A percentile compares a stretch with the other conserved stretches of the same genome.
These are phyloP conservation scores for Azolla pinnata DNA, from an alignment of 75 land plant species.

Conservation along the genomic window DNA sequence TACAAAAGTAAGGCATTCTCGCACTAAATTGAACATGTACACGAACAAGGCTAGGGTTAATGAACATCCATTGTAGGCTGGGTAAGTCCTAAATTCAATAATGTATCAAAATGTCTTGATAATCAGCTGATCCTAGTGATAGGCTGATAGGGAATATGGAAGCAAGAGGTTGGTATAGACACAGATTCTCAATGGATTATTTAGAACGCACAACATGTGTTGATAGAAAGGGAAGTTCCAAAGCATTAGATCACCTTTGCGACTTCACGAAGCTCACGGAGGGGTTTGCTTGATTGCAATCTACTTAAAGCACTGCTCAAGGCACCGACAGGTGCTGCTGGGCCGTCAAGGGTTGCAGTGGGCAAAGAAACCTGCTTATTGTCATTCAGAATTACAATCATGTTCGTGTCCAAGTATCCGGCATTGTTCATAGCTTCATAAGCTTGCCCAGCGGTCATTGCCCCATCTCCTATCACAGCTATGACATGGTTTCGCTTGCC, in stretches of 20 bases:
- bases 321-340: conserved; percentile 88
- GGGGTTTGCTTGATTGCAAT: conserved; percentile 86
- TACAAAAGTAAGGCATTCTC: not conserved
- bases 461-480: conserved; percentile 92
- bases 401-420: conserved; percentile 91
- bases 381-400: conserved; percentile 96
- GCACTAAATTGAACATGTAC: not conserved
- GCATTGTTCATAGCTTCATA: conserved; percentile 99
- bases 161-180: not conserved
- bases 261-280: conserved; percentile 91
- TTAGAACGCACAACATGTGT: not conserved
- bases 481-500: conserved; percentile 76
- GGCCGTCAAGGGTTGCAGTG: conserved; percentile 92
- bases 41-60: not conserved
- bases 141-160: no score
- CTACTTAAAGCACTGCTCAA: conserved; percentile 87
- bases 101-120: not conserved
- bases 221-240: not conserved
- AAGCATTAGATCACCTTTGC: conserved; percentile 47
- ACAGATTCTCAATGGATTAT: not conserved
- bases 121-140: no score
- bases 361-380: conserved; percentile 94
- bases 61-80: not conserved
- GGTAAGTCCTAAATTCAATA: not conserved
- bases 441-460: conserved; percentile 98